Conservation (phyloP, 2,329 filamentous ascomycete species). For the Colletotrichum sp. region DNA sequence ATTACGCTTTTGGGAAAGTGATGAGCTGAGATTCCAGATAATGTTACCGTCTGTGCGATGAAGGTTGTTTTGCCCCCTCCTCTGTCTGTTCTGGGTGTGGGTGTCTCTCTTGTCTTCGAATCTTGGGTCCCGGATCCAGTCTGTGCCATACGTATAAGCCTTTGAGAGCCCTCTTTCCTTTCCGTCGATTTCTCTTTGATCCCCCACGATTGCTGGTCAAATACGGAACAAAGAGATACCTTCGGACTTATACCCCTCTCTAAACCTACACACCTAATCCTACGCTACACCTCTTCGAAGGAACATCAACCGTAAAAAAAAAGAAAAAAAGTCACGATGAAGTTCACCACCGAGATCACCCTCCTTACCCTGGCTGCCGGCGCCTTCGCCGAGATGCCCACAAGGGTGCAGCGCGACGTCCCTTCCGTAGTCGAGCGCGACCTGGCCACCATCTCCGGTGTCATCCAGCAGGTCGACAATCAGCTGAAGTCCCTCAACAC, state of each 20-base stretch:
- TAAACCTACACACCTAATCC: not conserved
- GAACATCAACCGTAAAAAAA: not conserved
- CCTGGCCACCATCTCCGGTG: constrained; percentile 17
- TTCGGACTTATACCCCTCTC: not conserved
- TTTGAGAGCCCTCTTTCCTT: not conserved
- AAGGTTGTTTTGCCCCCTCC: constrained; percentile 18
- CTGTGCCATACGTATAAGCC: constrained; percentile 20
- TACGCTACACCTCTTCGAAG: not conserved
- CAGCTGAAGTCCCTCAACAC: constrained; percentile 25
- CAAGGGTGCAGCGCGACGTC: not conserved
- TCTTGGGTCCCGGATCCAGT: not conserved
- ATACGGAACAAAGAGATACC: not conserved
- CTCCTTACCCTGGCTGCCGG: constrained; percentile 19
- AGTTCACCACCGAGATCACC: constrained; percentile 23
- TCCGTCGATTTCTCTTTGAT: not conserved
- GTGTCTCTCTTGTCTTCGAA: not conserved
- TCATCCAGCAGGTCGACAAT: constrained; percentile 21
- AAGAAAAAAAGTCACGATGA: constrained; percentile 10
- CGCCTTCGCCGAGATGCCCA: constrained; percentile 21
- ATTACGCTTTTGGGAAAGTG: constrained; percentile 19
- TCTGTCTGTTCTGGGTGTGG: not conserved
- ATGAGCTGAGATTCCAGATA: constrained; percentile 18
- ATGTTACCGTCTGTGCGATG: constrained; percentile 12
- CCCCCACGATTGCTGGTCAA: constrained; percentile 11
- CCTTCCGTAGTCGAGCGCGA: constrained; percentile 19